These are phyloP conservation scores for Xylariaceae sp. DNA, from an alignment of 2,329 filamentous ascomycete species.

Conservation along the genomic window DNA sequence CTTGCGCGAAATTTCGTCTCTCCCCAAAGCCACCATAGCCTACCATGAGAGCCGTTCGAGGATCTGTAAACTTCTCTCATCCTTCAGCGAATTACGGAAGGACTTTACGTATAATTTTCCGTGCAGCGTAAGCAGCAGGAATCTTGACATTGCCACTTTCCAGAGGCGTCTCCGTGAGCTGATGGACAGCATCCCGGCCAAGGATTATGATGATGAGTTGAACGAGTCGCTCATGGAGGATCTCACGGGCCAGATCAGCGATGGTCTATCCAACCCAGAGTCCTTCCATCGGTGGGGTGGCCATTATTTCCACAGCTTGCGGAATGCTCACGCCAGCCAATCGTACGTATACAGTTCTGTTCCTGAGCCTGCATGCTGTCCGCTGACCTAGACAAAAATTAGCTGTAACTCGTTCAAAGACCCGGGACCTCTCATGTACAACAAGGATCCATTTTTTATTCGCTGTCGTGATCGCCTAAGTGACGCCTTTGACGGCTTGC, in stretches of 20 bases:
- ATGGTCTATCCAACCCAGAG: constrained; percentile 40
- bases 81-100: constrained; percentile 39
- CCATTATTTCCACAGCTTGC: constrained; percentile 55
- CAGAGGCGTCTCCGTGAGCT: constrained; percentile 30
- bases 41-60: constrained; percentile 51
- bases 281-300: constrained; percentile 51
- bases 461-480: constrained; percentile 49
- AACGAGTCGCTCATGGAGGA: constrained; percentile 49
- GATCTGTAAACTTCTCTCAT: constrained; percentile 48
- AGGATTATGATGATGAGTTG: constrained; percentile 34
- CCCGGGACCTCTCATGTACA: constrained; percentile 52
- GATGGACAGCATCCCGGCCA: constrained; percentile 34
- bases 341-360: constrained; percentile 28
- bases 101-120: constrained; percentile 30
- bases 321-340: constrained; percentile 53
- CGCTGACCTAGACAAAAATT: background rate
- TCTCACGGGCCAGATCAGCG: constrained; percentile 48
- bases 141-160: background rate
- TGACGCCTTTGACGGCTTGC: constrained; percentile 42
- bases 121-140: background rate
- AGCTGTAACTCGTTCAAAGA: constrained; percentile 60
- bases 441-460: constrained; percentile 50
- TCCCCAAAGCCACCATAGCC: constrained; percentile 38
- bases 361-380: background rate
- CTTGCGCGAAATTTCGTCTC: constrained; percentile 19